These are phyloP conservation scores for Macrophomina tecta DNA, from an alignment of 2,329 filamentous ascomycete genomes.

Conservation along the genomic window DNA sequence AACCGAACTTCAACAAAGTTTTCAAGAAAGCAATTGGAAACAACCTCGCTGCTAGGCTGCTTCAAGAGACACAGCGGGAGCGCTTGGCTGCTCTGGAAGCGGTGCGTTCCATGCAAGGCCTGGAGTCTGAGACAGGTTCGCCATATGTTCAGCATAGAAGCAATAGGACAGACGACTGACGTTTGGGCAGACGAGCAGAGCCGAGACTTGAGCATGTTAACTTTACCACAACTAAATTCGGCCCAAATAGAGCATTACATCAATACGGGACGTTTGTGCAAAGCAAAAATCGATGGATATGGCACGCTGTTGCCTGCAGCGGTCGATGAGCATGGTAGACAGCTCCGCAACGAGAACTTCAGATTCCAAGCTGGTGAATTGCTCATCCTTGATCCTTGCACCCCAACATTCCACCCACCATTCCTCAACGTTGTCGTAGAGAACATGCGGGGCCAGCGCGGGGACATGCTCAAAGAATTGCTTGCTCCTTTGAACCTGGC, in stretches of 20 bases:
- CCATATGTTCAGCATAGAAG: neutral
- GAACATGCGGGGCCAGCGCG: constrained; percentile 2
- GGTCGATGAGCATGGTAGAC: neutral
- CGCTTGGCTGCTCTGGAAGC: neutral
- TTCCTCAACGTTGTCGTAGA: neutral
- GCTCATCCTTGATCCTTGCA: neutral
- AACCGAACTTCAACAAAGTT: neutral
- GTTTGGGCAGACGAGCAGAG: neutral
- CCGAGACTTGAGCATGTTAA: too few species aligned
- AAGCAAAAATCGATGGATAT: neutral
- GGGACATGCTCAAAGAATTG: constrained; percentile 1
- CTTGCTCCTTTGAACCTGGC: neutral
- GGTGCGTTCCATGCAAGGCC: neutral
- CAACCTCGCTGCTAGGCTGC: neutral
- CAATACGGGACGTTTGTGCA: neutral
- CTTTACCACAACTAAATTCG: neutral
- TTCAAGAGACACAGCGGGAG: neutral
- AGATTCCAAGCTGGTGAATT: neutral
- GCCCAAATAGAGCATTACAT: neutral
- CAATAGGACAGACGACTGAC: neutral
- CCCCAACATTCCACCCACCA: neutral
- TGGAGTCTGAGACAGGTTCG: neutral
- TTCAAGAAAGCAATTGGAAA: neutral
- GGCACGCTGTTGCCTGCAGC: neutral
- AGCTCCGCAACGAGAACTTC: neutral